A percentile compares a stretch with the other conserved stretches of the same genome.
phyloP scores from a whole-genome alignment of 345 rosid species.

The Eutrema heterophyllum region DNA sequence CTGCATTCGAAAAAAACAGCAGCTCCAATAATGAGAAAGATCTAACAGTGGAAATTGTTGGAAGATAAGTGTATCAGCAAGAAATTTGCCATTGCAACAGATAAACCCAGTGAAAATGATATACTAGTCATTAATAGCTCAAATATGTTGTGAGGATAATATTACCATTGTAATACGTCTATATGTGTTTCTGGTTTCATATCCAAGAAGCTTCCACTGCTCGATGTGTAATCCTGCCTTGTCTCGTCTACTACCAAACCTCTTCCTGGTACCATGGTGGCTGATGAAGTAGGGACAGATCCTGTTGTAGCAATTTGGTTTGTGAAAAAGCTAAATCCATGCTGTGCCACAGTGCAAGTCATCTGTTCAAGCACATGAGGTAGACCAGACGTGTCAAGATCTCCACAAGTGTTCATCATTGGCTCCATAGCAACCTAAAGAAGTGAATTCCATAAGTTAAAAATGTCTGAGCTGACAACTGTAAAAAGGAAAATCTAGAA shows the following conservation, averaged over 20 bases:
- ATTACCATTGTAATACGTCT: constrained; percentile 34
- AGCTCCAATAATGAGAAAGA: neutral
- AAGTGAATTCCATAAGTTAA: constrained; percentile 12
- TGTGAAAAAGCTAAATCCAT: constrained; percentile 55
- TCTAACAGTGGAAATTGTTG: neutral
- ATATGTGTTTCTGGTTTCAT: constrained; percentile 28
- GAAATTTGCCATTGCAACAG: neutral
- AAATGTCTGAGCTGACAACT: neutral
- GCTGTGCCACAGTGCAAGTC: constrained; percentile 46
- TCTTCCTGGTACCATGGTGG: constrained; percentile 29
- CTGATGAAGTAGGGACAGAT: constrained; percentile 23
- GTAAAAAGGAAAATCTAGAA: neutral
- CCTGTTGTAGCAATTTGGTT: constrained; percentile 43
- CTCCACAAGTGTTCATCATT: constrained; percentile 34
- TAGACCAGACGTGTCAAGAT: constrained; percentile 39
- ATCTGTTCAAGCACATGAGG: constrained; percentile 49
- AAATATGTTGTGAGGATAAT: neutral
- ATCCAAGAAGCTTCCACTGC: constrained; percentile 29
- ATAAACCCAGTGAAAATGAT: neutral
- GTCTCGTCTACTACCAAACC: constrained; percentile 26
- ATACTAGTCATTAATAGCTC: neutral
- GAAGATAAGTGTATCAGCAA: neutral
- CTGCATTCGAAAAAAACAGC: constrained; percentile 39
- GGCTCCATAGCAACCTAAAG: constrained; percentile 54
- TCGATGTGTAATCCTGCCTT: constrained; percentile 22